Conservation (phyloP, 495 filamentous ascomycete genomes). For the Aspergillus nidulans region DNA sequence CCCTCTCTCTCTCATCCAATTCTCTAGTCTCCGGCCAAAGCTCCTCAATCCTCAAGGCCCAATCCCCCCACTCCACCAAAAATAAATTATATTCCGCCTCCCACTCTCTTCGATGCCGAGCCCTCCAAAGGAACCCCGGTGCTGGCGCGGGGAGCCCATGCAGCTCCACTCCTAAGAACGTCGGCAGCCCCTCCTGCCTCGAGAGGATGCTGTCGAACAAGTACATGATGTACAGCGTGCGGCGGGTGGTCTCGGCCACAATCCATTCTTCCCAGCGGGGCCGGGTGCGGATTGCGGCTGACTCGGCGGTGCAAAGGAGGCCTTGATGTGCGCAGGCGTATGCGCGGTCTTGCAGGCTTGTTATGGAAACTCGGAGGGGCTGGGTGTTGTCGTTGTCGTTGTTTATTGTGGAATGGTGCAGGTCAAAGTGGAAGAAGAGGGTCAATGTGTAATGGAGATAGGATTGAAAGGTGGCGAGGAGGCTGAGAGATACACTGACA, state of each 20-base stretch:
- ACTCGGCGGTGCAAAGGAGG: conserved; percentile 39
- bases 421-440: conserved; percentile 33
- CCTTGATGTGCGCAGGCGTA: conserved; percentile 31
- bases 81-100: conserved; percentile 23
- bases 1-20: conserved; percentile 21
- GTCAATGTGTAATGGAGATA: conserved; percentile 45
- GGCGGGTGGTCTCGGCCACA: conserved; percentile 39
- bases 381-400: conserved; percentile 13
- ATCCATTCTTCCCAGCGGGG: conserved; percentile 50
- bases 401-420: too few relatives aligned
- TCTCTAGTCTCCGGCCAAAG: conserved; percentile 36
- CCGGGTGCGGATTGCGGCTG: conserved; percentile 20
- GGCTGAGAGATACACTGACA: background rate
- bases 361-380: conserved; percentile 37
- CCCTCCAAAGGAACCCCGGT: conserved; percentile 34
- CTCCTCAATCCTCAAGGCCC: conserved; percentile 38
- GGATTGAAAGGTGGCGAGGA: conserved; percentile 44
- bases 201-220: conserved; percentile 44
- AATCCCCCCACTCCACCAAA: conserved; percentile 18
- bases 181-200: conserved; percentile 37
- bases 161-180: conserved; percentile 42
- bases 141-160: conserved; percentile 34
- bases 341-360: conserved; percentile 43
- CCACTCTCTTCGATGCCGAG: conserved; percentile 31
- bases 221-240: conserved; percentile 47